phyloP scores from a whole-genome alignment of 768 basidiomycete species.

The Calocera cornea region DNA sequence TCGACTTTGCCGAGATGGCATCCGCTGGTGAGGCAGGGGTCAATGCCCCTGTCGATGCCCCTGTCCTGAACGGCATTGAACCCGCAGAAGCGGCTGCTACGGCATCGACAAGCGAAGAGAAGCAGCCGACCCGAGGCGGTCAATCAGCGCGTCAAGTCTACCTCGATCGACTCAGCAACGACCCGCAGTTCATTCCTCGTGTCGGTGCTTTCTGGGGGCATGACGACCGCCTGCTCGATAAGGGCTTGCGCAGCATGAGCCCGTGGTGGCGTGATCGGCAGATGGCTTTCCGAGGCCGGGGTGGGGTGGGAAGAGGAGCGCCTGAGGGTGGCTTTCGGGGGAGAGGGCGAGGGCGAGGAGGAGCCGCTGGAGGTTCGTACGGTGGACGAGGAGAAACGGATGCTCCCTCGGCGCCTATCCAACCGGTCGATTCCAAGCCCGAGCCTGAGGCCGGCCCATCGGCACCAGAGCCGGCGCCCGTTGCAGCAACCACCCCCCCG shows the following conservation, averaged over 20 bases:
- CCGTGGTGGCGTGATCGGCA: constrained; percentile 70
- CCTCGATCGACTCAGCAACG: constrained; percentile 62
- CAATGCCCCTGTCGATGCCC: constrained; percentile 31
- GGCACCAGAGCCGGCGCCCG: background rate
- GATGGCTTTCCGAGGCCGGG: constrained; percentile 46
- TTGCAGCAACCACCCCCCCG: constrained; percentile 5
- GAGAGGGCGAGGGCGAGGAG: constrained; percentile 51
- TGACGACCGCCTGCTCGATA: constrained; percentile 78
- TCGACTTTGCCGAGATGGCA: constrained; percentile 56
- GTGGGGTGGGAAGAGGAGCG: constrained; percentile 42
- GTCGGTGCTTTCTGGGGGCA: constrained; percentile 93
- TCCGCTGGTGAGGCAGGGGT: constrained; percentile 24
- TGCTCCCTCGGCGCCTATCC: constrained; percentile 11
- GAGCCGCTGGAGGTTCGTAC: constrained; percentile 17
- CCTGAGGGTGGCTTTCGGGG: constrained; percentile 34
- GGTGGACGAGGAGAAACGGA: constrained; percentile 13
- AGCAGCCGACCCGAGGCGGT: constrained; percentile 31
- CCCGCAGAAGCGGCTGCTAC: background rate
- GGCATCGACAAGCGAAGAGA: constrained; percentile 9
- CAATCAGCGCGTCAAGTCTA: constrained; percentile 74
- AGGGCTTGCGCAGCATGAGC: constrained; percentile 66
- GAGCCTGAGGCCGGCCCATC: constrained; percentile 20
- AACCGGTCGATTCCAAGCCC: constrained; percentile 18
- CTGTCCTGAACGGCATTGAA: background rate
- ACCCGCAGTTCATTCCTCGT: constrained; percentile 80